phyloP scores from a whole-genome alignment of 1,284 basidiomycete species.

The Sanguinoderma infundibulare region DNA sequence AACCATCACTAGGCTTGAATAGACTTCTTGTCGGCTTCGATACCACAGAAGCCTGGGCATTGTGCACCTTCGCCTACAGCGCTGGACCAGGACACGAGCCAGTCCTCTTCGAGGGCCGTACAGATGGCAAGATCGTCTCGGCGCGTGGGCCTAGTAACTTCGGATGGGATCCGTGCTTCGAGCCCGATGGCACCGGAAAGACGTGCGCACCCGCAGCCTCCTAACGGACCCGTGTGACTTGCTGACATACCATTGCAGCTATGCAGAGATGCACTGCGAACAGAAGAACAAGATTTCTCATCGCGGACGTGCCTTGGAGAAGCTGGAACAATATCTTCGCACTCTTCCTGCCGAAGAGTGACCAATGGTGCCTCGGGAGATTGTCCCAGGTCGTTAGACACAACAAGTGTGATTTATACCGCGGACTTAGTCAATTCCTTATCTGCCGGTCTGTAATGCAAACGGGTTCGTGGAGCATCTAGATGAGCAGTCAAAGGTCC shows the following conservation, averaged over 20 bases:
- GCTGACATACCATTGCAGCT: constrained; percentile 50
- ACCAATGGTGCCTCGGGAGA: background rate
- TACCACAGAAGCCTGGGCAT: constrained; percentile 82
- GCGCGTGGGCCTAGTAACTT: constrained; percentile 80
- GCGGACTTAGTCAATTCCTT: no score
- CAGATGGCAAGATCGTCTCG: constrained; percentile 87
- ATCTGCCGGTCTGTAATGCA: no score
- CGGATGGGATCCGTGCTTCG: constrained; percentile 94
- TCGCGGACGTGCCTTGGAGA: constrained; percentile 85
- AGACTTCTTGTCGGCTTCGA: constrained; percentile 85
- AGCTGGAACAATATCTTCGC: constrained; percentile 73
- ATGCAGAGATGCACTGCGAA: constrained; percentile 90
- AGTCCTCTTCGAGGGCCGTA: constrained; percentile 91
- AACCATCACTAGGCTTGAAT: constrained; percentile 69
- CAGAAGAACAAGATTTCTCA: constrained; percentile 93
- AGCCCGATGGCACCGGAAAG: constrained; percentile 74
- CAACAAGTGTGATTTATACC: no score
- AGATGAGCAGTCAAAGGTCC: no score
- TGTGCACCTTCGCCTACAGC: constrained; percentile 97
- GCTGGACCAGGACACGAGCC: constrained; percentile 81
- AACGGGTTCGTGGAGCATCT: no score
- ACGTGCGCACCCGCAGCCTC: constrained; percentile 59
- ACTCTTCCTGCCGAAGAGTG: constrained; percentile 17
- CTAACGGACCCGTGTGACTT: background rate
- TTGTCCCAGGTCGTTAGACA: background rate